Base-by-base conservation (phyloP, 495 filamentous ascomycete genomes). In the Trichoderma gamsii region DNA sequence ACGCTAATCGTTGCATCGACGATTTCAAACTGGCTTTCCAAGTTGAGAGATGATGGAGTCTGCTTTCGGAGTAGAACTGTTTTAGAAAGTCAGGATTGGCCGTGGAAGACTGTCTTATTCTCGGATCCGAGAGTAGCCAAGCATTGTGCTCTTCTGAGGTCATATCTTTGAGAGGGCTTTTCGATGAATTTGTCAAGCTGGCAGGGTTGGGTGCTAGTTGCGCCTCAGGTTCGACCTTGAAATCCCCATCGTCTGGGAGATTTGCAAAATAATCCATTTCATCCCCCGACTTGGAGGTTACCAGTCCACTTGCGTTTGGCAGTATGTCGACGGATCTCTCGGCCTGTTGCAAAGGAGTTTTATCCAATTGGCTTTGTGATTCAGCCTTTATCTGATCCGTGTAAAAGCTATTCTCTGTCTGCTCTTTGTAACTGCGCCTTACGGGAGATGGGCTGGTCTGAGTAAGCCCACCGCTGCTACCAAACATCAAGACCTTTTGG, bases 21-120 rank as follows among this genome's bases (percentile, higher is more conserved):
- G 92, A 87, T 75, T 97, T 97, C 13, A 99, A 77, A 56, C 97
- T 89, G 0, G 93, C 89, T 83, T 97, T 98, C 95, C 94, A 97
- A 12, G 88, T 91, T 2, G 95, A 97, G 1, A 99, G 80, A 73
- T 99, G 93, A 77, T 99, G 95, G 18, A 99, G 83, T 7, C 95
- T 88, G 46, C 92, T 97, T 76, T 97, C 92, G 67, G 89, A 88
- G 72, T 97, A 98, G 75, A 90, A 99, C 71, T 97, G 92, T 67
- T 93, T 90, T 1, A 99, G 79, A 67, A 99, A 99, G 51, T 93
- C 88, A 0, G 95, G 93, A 68, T 98, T 94, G 12, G 89, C 90
- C 16, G 90, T 92, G 35, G 92, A 94, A 0, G 92, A 91, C 69
- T 93, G 91, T 46, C 89, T 84, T 71, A 96, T 91, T 29, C 87